phyloP scores from a whole-genome alignment of 1,284 basidiomycete genomes.

The Malassezia restricta region DNA sequence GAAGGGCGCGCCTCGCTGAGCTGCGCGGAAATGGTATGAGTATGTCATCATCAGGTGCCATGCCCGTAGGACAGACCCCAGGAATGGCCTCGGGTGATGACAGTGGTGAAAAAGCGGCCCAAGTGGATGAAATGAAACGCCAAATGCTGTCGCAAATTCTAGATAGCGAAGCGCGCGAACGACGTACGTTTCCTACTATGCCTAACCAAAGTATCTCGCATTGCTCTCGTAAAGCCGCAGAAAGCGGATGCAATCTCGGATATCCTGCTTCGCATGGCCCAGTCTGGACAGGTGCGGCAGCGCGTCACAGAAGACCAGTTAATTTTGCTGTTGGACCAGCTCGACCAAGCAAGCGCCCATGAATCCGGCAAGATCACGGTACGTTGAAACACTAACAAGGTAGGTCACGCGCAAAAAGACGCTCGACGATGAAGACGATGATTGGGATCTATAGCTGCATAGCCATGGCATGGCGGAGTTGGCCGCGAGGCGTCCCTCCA shows the following conservation, averaged over 20 bases:
- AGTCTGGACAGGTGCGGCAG: constrained; percentile 75
- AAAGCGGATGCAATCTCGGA: constrained; percentile 74
- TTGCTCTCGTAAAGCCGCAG: constrained; percentile 79
- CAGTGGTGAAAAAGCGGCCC: constrained; percentile 41
- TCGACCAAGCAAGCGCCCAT: constrained; percentile 47
- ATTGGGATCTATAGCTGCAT: constrained; percentile 12
- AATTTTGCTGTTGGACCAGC: constrained; percentile 84
- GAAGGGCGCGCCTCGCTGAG: constrained; percentile 41
- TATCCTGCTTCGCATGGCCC: constrained; percentile 77
- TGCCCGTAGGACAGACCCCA: not conserved
- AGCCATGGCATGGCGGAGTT: not conserved
- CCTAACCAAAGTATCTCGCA: constrained; percentile 62
- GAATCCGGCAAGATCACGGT: constrained; percentile 37
- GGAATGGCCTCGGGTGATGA: constrained; percentile 44
- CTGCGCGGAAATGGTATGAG: constrained; percentile 17
- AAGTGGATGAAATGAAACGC: constrained; percentile 51
- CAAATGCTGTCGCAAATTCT: constrained; percentile 72
- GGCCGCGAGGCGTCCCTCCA: not conserved
- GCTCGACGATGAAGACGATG: constrained; percentile 12
- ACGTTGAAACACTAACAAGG: constrained; percentile 10
- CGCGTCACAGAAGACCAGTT: constrained; percentile 76
- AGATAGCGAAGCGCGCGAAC: constrained; percentile 72
- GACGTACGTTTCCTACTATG: constrained; percentile 56
- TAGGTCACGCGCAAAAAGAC: constrained; percentile 13
- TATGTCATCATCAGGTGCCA: not conserved